Percentiles rank a stretch among this genome's conserved stretches.
Evolutionary conservation across 805 yeast genomes (phyloP).

Genomic region (Barnettozyma sp.): DNA sequence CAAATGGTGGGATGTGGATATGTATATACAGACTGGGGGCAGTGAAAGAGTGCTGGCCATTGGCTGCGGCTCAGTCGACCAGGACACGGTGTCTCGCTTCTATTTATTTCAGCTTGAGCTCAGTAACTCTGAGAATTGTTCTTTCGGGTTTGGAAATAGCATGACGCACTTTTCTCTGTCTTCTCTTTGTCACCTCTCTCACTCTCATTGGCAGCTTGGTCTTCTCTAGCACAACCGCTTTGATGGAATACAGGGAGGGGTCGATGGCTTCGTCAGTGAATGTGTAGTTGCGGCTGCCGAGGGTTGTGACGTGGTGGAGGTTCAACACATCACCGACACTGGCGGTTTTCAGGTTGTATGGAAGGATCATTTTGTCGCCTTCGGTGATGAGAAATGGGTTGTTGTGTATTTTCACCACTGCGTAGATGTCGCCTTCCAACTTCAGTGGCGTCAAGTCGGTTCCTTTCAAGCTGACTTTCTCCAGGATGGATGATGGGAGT

Average conservation of each 20-base stretch:
- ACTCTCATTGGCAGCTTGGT: slow-evolving; percentile 72
- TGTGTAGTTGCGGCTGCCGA: slow-evolving; percentile 83
- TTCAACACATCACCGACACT: slow-evolving; percentile 77
- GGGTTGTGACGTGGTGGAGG: slow-evolving; percentile 66
- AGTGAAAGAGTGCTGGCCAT: too few species aligned
- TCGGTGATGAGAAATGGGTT: slow-evolving; percentile 83
- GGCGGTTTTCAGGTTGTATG: slow-evolving; percentile 69
- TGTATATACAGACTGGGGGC: too few species aligned
- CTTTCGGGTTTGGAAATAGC: slow-evolving; percentile 60
- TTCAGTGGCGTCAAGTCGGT: slow-evolving; percentile 55
- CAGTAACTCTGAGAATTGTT: slow-evolving; percentile 72
- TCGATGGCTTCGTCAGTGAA: slow-evolving; percentile 50
- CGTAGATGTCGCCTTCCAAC: slow-evolving; percentile 66
- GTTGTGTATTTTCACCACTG: slow-evolving; percentile 73
- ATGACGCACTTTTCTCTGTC: slow-evolving; percentile 70
- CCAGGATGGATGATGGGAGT: slow-evolving; percentile 6
- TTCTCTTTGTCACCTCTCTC: slow-evolving; percentile 69
- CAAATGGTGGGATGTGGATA: too few species aligned
- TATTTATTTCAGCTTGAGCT: slow-evolving; percentile 46
- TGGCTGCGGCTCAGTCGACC: background rate
- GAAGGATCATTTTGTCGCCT: slow-evolving; percentile 80
- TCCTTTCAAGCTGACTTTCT: slow-evolving; percentile 4
- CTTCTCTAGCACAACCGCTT: slow-evolving; percentile 80
- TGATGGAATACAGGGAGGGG: slow-evolving; percentile 47
- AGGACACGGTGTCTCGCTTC: background rate